Percentiles rank a stretch among this genome's conserved stretches.
Evolutionary conservation across 2,329 filamentous ascomycete species (phyloP).

Genomic region (Elsinoe necatrix): DNA sequence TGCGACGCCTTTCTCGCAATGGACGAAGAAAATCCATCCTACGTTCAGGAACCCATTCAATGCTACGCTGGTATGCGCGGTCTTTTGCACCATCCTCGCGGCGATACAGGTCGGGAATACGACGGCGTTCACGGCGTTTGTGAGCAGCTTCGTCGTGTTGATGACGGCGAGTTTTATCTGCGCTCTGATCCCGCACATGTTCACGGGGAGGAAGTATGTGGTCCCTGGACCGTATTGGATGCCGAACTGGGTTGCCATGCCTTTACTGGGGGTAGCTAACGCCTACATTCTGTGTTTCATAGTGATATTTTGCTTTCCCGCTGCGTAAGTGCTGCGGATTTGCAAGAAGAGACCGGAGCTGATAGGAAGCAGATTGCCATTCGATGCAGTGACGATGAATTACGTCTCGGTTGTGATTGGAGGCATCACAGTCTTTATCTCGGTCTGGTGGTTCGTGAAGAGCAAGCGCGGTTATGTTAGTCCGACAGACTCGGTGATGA

Average conservation of each 20-base stretch:
- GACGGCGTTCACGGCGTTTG: slow-evolving; percentile 59
- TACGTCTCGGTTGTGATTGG: slow-evolving; percentile 33
- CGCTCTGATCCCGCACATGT: slow-evolving; percentile 48
- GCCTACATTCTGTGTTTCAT: slow-evolving; percentile 53
- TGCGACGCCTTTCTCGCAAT: slow-evolving; percentile 46
- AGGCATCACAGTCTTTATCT: slow-evolving; percentile 32
- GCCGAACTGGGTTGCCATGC: slow-evolving; percentile 40
- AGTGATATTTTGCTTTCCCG: slow-evolving; percentile 55
- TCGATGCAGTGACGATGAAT: slow-evolving; percentile 36
- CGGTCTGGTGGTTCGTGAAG: slow-evolving; percentile 31
- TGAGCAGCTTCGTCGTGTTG: slow-evolving; percentile 52
- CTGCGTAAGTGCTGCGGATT: slow-evolving; percentile 21
- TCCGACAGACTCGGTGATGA: slow-evolving; percentile 21
- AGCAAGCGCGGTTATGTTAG: slow-evolving; percentile 32
- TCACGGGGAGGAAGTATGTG: slow-evolving; percentile 35
- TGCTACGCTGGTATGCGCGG: slow-evolving; percentile 45
- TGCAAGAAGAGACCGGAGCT: not conserved
- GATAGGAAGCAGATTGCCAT: slow-evolving; percentile 20
- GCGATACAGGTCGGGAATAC: slow-evolving; percentile 58
- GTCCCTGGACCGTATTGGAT: slow-evolving; percentile 53
- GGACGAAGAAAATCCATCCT: slow-evolving; percentile 41
- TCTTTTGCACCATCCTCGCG: slow-evolving; percentile 49
- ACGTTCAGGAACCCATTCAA: slow-evolving; percentile 46
- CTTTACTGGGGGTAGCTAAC: slow-evolving; percentile 45
- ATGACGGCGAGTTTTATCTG: slow-evolving; percentile 52